These are phyloP conservation scores for Arthrocladium fulminans DNA, from an alignment of 2,329 filamentous ascomycete species.

Conservation along the genomic window DNA sequence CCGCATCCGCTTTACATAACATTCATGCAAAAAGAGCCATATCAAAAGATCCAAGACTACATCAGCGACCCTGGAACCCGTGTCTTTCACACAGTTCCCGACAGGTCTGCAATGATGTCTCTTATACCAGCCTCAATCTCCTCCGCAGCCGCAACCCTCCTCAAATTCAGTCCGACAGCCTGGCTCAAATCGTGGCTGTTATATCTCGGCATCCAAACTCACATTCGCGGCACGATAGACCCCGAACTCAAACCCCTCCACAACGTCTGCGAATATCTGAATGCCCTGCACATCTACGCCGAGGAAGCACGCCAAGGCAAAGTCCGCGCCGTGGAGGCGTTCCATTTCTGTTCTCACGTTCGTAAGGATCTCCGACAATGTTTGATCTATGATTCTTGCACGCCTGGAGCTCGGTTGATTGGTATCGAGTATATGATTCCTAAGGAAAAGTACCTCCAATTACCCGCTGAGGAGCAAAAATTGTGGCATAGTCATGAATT, in stretches of 20 bases:
- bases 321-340: slow-evolving; percentile 61
- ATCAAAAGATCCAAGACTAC: no score
- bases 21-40: no score
- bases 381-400: slow-evolving; percentile 68
- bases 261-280: slow-evolving; percentile 70
- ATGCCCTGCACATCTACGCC: slow-evolving; percentile 81
- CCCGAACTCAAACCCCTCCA: slow-evolving; percentile 58
- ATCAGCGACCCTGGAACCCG: no score
- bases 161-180: slow-evolving; percentile 19
- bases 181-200: slow-evolving; percentile 23
- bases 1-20: no score
- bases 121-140: slow-evolving; percentile 10
- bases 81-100: no score
- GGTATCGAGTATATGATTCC: slow-evolving; percentile 81
- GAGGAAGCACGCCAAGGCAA: slow-evolving; percentile 45
- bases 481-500: slow-evolving; percentile 43
- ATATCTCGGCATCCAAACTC: slow-evolving; percentile 20
- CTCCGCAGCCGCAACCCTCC: slow-evolving; percentile 13
- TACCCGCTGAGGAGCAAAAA: slow-evolving; percentile 57
- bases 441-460: slow-evolving; percentile 55
- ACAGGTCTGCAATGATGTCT: slow-evolving; percentile 3
- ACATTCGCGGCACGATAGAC: slow-evolving; percentile 24
- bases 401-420: slow-evolving; percentile 61
- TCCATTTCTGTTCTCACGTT: slow-evolving; percentile 77
- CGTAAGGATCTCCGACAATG: slow-evolving; percentile 74